Percentiles rank a stretch among this genome's conserved stretches.
phyloP scores from a whole-genome alignment of 441 rosid species.

The Pelargonium australe region DNA sequence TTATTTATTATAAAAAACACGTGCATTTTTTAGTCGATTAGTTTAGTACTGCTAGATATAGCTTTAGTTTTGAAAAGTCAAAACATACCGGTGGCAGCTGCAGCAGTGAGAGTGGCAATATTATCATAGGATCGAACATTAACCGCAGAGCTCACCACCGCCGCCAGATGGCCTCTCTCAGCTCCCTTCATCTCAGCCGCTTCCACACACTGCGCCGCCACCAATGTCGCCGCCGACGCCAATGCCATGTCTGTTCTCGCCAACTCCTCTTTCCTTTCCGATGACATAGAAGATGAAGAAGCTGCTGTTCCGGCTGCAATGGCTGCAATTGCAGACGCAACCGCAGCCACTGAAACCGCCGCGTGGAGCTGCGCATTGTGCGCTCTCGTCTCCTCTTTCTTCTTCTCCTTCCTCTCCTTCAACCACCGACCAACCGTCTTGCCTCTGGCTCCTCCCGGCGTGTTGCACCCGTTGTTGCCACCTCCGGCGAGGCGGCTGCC shows the following conservation, averaged over 20 bases:
- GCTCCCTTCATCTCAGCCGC: slow-evolving; percentile 88
- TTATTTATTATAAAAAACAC: slow-evolving; percentile 18
- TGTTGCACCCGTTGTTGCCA: slow-evolving; percentile 29
- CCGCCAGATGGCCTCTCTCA: slow-evolving; percentile 66
- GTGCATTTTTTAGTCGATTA: slow-evolving; percentile 10
- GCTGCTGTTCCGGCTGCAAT: slow-evolving; percentile 80
- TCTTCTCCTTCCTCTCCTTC: slow-evolving; percentile 80
- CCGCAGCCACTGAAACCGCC: slow-evolving; percentile 73
- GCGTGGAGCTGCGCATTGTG: slow-evolving; percentile 91
- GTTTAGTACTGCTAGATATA: slow-evolving; percentile 23
- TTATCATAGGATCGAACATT: slow-evolving; percentile 74
- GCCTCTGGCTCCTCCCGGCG: slow-evolving; percentile 40
- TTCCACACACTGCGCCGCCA: slow-evolving; percentile 90
- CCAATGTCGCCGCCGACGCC: slow-evolving; percentile 82
- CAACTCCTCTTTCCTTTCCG: slow-evolving; percentile 70
- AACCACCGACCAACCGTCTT: slow-evolving; percentile 87
- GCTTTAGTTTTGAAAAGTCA: slow-evolving; percentile 7
- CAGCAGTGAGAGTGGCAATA: slow-evolving; percentile 80
- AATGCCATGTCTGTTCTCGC: slow-evolving; percentile 80
- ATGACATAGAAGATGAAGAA: slow-evolving; percentile 31
- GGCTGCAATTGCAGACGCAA: slow-evolving; percentile 83
- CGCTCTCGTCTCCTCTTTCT: slow-evolving; percentile 71
- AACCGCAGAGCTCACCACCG: slow-evolving; percentile 75
- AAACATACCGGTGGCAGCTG: slow-evolving; percentile 67
- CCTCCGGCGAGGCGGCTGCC: slow-evolving; percentile 34